Percentiles rank a stretch among this genome's conserved stretches.
Evolutionary conservation across 345 rosid genomes (phyloP).

Genomic region (Hibiscus syriacus): DNA sequence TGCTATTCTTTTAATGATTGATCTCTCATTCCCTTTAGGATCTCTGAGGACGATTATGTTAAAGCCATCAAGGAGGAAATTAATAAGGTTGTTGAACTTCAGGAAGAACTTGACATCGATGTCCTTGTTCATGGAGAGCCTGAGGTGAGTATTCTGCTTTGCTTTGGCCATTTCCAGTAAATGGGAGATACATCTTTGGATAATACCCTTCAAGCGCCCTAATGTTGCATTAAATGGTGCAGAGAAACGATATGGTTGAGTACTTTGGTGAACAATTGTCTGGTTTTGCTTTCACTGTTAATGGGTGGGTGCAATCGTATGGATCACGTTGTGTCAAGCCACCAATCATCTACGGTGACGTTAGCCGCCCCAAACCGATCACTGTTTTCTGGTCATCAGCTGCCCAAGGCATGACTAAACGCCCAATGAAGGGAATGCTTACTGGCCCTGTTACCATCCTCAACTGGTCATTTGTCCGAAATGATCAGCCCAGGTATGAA

Average conservation of each 20-base stretch:
- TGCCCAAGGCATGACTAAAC: constrained; percentile 91
- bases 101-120: constrained; percentile 93
- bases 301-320: constrained; percentile 98
- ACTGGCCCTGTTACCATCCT: constrained; percentile 99
- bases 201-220: not conserved
- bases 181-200: not conserved
- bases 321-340: constrained; percentile 99
- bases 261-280: constrained; percentile 97
- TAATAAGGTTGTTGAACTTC: constrained; percentile 77
- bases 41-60: constrained; percentile 81
- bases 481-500: constrained; percentile 94
- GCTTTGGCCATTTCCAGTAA: constrained; percentile 6
- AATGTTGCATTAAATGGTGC: constrained; percentile 11
- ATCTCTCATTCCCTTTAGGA: constrained; percentile 31
- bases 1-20: constrained; percentile 7
- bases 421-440: constrained; percentile 99
- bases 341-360: constrained; percentile 95
- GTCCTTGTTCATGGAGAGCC: constrained; percentile 98
- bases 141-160: constrained; percentile 48
- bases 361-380: constrained; percentile 98
- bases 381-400: constrained; percentile 94
- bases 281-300: constrained; percentile 86
- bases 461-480: constrained; percentile 96
- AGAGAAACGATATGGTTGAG: constrained; percentile 99
- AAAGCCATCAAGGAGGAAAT: constrained; percentile 91